Base-by-base conservation (phyloP, 768 basidiomycete species). In the Leccinum broughii region DNA sequence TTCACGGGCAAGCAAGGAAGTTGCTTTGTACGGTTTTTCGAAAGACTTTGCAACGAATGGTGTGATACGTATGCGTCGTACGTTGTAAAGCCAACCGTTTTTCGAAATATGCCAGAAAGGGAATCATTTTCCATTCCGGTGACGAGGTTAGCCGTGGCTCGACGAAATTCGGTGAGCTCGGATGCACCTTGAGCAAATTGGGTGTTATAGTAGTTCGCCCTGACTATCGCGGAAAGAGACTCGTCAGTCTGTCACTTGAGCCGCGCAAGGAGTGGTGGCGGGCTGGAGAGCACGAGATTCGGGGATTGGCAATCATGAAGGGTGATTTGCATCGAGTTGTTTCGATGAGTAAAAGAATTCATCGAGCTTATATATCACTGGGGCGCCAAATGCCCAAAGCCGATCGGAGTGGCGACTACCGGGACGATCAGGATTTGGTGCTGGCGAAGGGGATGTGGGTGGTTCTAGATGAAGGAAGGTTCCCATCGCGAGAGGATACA, bases 401-500 rank as follows among this genome's bases (percentile, higher is more conserved):
- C 63, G 63, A 34, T 76, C 72, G 22, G 73, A 73, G 52, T 74
- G 75, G 48, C 73, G 73, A 58, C 72, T 73, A 39, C 68, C 72
- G 20, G 74, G 68, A 15, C 72, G 72, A 34, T 75, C 74, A 6
- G 62, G 66, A 49, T 71, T 74, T 58, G 61, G 65, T 46, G 72
- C 72, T 51, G 72, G 72, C 4, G 74, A 74, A 44, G 72, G 72
- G 5, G 72, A 74, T 14, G 69, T 74, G 14, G 73, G 75, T n/a
- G 68, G 75, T 44, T 74, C 75, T 10, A 72, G 74, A 57, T 70
- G 66, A 41, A 72, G 74, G 51, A 75, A 74, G 3, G 69, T 74
- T 56, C 73, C 73, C 74, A 74, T 81, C 66, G 67, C 60, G 22
- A 71, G 62, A 49, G 71, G 78, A 78, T 70, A 80, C 28, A 62